Base-by-base conservation (phyloP, 2,329 filamentous ascomycete genomes). In the Xylaria sp. region DNA sequence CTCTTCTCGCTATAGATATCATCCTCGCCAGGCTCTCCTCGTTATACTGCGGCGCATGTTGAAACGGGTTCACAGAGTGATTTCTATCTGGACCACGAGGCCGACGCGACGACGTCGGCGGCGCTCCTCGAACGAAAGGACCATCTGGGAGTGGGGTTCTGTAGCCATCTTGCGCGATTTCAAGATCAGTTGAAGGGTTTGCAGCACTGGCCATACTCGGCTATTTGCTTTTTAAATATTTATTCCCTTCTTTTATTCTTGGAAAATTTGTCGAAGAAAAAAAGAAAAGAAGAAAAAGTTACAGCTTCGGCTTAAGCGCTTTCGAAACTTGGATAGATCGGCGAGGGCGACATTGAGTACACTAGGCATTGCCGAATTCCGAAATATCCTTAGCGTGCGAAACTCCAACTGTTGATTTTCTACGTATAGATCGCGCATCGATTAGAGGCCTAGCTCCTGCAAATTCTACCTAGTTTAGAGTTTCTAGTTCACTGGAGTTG, bases 21-120 rank as follows among this genome's bases (percentile, higher is more conserved):
- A 82, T 75, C 68, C 79, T 75, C 42, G 81, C 79, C 37, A 82
- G 71, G 51, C 72, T 77, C 16, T 73, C 74, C 59, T 71, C 66
- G 68, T 68, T 74, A 13, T 48, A 61, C 37, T 55, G 55, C 37
- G 37, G 63, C 44, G 58, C 67, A 47, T 69, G 66, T 27, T 69
- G 63, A 55, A 66, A 63, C 27, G 67, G 58, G 53, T 68, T 37
- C 1, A 55, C 51, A 50, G 69, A 60, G 29, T 66, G 64, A 18
- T 70, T 65, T 60, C 71, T 71, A 29, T 69, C 74, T 3, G 29
- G 68, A n/a, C 64, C 55, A 60, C 58, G 35, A 25, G 65, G 55
- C 2, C 55, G 21, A 10, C 25, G 16, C 18, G 70, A 72, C 37
- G 62, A 35, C 54, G 59, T 23, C 40, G 29, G 60, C 0, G 73